Evolutionary conservation across 768 basidiomycete species (phyloP).

Genomic region (Pisolithus microcarpus): DNA sequence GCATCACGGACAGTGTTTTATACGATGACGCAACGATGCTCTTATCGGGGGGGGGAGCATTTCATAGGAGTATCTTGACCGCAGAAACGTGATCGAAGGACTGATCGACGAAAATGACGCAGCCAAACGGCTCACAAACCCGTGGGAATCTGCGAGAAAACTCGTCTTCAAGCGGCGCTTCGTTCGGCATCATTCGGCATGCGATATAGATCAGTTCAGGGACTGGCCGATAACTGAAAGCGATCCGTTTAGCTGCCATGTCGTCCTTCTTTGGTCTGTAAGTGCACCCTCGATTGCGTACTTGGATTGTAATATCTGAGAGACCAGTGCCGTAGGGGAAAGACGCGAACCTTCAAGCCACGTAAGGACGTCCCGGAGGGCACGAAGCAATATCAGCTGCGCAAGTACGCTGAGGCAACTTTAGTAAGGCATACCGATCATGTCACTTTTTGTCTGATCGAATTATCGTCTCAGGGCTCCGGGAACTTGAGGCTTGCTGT

Average conservation of each 20-base stretch:
- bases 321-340: conserved; percentile 46
- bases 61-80: no score
- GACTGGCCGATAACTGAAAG: background rate
- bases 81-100: no score
- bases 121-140: no score
- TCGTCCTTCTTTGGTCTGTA: conserved; percentile 87
- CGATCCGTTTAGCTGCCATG: conserved; percentile 36
- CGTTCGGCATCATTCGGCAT: background rate
- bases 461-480: conserved; percentile 57
- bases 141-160: no score
- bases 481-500: conserved; percentile 93
- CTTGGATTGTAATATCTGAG: conserved; percentile 7
- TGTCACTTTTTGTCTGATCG: conserved; percentile 3
- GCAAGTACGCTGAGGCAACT: conserved; percentile 97
- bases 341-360: conserved; percentile 94
- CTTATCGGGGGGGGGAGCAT: no score
- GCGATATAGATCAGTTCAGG: background rate
- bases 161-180: background rate
- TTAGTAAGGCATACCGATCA: conserved; percentile 40
- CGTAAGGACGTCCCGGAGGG: conserved; percentile 92
- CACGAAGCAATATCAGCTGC: conserved; percentile 94
- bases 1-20: no score
- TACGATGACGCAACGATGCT: no score
- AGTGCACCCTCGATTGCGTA: conserved; percentile 25
- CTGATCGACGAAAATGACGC: no score